phyloP scores from a whole-genome alignment of 306 rosid species.

The Prunus padus region DNA sequence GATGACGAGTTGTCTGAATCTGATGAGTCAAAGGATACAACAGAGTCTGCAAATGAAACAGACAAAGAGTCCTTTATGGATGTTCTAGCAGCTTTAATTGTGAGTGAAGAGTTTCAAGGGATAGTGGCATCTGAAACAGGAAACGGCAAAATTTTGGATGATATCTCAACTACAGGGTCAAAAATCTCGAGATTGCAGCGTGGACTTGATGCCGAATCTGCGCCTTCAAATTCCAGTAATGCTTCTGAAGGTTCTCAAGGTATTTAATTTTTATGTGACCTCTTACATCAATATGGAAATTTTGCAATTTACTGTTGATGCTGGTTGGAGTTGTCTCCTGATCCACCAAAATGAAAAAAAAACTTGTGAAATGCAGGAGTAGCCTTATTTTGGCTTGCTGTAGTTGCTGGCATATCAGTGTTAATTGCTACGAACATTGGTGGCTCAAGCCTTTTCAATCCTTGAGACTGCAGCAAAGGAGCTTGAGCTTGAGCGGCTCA shows the following conservation, averaged over 20 bases:
- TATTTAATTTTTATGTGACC: slow-evolving; percentile 15
- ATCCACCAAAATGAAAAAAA: slow-evolving; percentile 17
- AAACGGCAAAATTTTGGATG: slow-evolving; percentile 46
- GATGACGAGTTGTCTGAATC: slow-evolving; percentile 84
- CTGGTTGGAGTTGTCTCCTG: slow-evolving; percentile 9
- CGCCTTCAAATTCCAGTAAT: slow-evolving; percentile 35
- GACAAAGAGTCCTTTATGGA: slow-evolving; percentile 90
- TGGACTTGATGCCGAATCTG: slow-evolving; percentile 35
- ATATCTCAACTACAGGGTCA: slow-evolving; percentile 39
- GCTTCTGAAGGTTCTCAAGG: slow-evolving; percentile 57
- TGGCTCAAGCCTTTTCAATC: slow-evolving; percentile 88
- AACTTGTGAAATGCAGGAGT: slow-evolving; percentile 57
- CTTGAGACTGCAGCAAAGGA: slow-evolving; percentile 35
- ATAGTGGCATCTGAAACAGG: slow-evolving; percentile 87
- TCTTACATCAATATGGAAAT: neutral
- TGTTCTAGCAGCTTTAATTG: slow-evolving; percentile 88
- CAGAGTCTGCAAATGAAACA: slow-evolving; percentile 35
- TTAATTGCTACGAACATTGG: slow-evolving; percentile 74
- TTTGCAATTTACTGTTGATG: slow-evolving; percentile 11
- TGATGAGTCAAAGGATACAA: slow-evolving; percentile 47
- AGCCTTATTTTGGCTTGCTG: slow-evolving; percentile 82
- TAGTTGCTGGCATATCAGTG: slow-evolving; percentile 60
- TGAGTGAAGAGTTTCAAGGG: slow-evolving; percentile 96
- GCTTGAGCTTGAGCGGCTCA: slow-evolving; percentile 35
- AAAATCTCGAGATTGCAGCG: slow-evolving; percentile 39